Evolutionary conservation across 140 eudicot genomes (phyloP), one percentile per base, ranked within the genome.

Genomic region (Stevia rebaudiana): DNA sequence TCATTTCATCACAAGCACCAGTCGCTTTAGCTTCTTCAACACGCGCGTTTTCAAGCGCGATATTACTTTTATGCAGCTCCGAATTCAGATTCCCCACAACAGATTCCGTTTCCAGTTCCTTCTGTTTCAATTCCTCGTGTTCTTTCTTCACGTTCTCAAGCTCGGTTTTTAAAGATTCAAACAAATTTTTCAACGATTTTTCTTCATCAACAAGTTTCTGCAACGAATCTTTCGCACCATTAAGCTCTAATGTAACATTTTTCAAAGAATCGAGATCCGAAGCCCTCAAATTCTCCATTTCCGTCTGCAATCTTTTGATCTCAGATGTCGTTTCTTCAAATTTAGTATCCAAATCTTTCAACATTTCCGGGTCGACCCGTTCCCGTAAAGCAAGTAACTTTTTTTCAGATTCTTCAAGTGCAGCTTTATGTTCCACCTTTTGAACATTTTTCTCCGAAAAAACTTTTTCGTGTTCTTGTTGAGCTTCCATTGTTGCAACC

Each of bases 201-300:
- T 83, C 94, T 72, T 94, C 99, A 21, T 86, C 94, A 9, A 57
- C 82, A n/a, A 83, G 86, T 80, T 86, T 94, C 37, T 78, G 84
- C 50, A 94, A 61, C n/a, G 95, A 85, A 16, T 83, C 90, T 73
- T 94, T 94, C 11, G 95, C 99, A 64, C 76, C 88, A 70, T 85
- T 92, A 66, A 94, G 80, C 60, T 88, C 99, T 3, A 30, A 59
- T 6, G 94, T 76, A 19, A 85, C 86, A 6, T 42, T 71, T 67
- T 73, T 83, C 56, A 88, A 76, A 28, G 95, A 67, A 73, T 83
- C 95, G 21, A 85, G 74, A 82, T 94, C 99, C 1, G 79, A 74
- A 50, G 80, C 79, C 75, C 70, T 85, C 3, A 73, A 75, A 10
- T 61, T 72, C 21, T 83, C 95, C 76, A 88, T 70, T 57, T 88